phyloP scores from a whole-genome alignment of 257 asterid genomes.

The Penstemon newberryi region DNA sequence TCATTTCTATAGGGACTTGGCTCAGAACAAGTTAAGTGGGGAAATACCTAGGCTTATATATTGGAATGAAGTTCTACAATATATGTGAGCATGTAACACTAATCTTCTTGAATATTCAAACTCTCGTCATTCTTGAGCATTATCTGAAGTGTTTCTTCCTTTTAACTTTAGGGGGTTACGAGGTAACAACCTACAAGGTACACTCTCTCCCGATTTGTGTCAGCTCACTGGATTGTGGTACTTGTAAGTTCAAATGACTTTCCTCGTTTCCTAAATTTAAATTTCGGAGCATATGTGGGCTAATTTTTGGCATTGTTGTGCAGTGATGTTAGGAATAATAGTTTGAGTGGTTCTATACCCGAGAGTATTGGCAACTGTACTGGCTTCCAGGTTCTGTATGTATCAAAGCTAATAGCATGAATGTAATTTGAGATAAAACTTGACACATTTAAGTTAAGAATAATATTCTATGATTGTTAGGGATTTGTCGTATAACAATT shows the following conservation, averaged over 20 bases:
- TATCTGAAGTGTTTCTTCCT: not conserved
- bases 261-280: not conserved
- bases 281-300: not conserved
- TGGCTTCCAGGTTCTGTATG: constrained; percentile 97
- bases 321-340: constrained; percentile 96
- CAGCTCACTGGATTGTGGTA: constrained; percentile 97
- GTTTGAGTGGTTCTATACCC: constrained; percentile 89
- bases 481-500: constrained; percentile 86
- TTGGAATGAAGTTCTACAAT: constrained; percentile 96
- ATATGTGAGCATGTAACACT: constrained; percentile 56
- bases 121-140: not conserved
- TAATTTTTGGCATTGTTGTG: not conserved
- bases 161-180: constrained; percentile 67
- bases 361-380: constrained; percentile 90
- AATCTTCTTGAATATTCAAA: not conserved
- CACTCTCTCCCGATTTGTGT: constrained; percentile 90
- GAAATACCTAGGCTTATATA: constrained; percentile 92
- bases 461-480: constrained; percentile 36
- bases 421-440: not conserved
- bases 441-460: not conserved
- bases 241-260: constrained; percentile 60
- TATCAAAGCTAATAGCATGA: constrained; percentile 32
- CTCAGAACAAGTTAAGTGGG: constrained; percentile 84
- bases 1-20: constrained; percentile 65
- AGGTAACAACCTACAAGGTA: constrained; percentile 80